Percentiles rank a stretch among this genome's conserved stretches.
phyloP scores from a whole-genome alignment of 805 yeast genomes.

The Myxozyma mucilagina region DNA sequence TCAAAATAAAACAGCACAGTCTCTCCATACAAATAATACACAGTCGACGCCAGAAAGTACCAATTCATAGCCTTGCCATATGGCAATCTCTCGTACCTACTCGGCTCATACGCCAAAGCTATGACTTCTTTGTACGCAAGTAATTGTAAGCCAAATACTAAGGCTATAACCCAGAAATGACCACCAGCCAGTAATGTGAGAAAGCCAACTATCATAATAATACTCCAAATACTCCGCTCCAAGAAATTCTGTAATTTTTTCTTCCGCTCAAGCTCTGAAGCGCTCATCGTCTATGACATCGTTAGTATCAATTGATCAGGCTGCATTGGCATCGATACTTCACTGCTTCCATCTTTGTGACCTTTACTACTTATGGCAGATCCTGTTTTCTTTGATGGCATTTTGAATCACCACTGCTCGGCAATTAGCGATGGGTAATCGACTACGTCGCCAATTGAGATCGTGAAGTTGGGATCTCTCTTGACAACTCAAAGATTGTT shows the following conservation, averaged over 20 bases:
- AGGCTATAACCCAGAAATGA: constrained; percentile 72
- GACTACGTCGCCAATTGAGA: too few relatives aligned
- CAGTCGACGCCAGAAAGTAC: constrained; percentile 72
- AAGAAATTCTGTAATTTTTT: constrained; percentile 79
- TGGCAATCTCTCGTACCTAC: constrained; percentile 76
- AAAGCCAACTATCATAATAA: constrained; percentile 81
- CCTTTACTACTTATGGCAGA: too few relatives aligned
- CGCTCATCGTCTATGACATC: too few relatives aligned
- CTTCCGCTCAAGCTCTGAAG: constrained; percentile 45
- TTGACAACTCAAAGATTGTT: constrained; percentile 28
- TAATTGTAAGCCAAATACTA: constrained; percentile 72
- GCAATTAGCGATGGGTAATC: too few relatives aligned
- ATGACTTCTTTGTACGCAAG: constrained; percentile 90
- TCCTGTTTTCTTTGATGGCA: too few relatives aligned
- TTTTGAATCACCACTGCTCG: too few relatives aligned
- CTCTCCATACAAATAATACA: constrained; percentile 87
- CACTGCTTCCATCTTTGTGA: too few relatives aligned
- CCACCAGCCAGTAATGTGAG: constrained; percentile 75
- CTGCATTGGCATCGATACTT: too few relatives aligned
- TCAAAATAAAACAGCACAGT: constrained; percentile 68
- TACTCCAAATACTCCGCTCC: constrained; percentile 88
- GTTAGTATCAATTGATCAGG: too few relatives aligned
- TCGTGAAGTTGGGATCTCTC: too few relatives aligned
- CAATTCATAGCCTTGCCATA: constrained; percentile 39
- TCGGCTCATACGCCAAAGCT: constrained; percentile 79